Base-by-base conservation (phyloP, 2,329 filamentous ascomycete genomes). In the Capronia americana region DNA sequence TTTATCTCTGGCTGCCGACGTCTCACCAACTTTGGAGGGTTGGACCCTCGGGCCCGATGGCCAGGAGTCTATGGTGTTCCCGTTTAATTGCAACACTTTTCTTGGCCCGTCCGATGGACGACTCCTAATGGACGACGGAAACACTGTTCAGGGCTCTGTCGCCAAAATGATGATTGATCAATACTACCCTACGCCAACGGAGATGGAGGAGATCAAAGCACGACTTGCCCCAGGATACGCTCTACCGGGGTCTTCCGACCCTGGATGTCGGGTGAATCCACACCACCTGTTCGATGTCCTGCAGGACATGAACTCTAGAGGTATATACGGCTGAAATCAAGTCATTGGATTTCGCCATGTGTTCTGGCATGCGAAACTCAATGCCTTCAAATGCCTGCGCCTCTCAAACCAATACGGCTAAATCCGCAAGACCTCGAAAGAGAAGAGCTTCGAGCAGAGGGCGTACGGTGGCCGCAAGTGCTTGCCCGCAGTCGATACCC, bases 361-460 rank as follows among this genome's bases (percentile, higher is more conserved):
- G 20, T 20, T 61, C 17, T 44, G 2, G 4, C n/a, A 44, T 56
- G 11, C 30, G 38, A n/a, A 23, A 55, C 7, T 14, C 55, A 60
- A 65, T 28, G 62, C 53, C 24, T 41, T 32, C 62, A 65, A 63
- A 14, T 46, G 26, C 56, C 59, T 51, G 17, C 62, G 48, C 34
- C 32, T 59, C 23, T 20, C 50, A 41, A 53, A 58, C 79, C 82
- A 88, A 88, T 70, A 84, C 88, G 10, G 92, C 84, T 0, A 90
- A 80, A 82, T 95, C 95, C 2, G 96, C 92, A 73, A 96, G 77
- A 0, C 82, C 88, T 10, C 97, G 74, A 66, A 96, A 76, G 1
- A 96, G 92, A 0, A 92, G 92, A 3, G 96, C 92, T 75, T 97
- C 92, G 60, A 97, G 90, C 70, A 96, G 78, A 2, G 93, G 93